phyloP scores from a whole-genome alignment of 192 early-diverging fungal species.

The Umbelopsis sp. region DNA sequence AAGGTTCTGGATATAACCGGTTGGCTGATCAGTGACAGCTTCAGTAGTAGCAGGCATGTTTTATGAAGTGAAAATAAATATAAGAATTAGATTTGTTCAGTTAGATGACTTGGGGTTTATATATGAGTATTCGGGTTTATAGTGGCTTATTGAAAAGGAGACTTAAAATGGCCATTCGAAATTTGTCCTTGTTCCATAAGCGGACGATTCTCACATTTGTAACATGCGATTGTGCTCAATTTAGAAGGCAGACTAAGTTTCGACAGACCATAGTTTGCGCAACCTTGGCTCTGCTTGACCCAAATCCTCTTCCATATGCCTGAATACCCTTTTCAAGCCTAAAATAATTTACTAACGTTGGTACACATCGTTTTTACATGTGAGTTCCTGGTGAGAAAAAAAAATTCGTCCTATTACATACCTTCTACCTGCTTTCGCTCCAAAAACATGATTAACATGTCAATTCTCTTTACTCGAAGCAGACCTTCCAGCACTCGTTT shows the following conservation, averaged over 20 bases:
- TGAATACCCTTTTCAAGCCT: constrained; percentile 23
- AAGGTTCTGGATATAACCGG: constrained; percentile 32
- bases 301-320: constrained; percentile 18
- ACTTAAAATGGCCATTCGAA: background rate
- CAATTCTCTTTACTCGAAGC: constrained; percentile 30
- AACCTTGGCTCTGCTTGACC: constrained; percentile 1
- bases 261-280: constrained; percentile 1
- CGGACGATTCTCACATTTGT: constrained; percentile 21
- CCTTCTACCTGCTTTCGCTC: constrained; percentile 28
- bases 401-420: constrained; percentile 4
- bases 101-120: background rate
- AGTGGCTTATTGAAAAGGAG: constrained; percentile 6
- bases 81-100: background rate
- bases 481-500: constrained; percentile 25
- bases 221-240: constrained; percentile 17
- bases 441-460: constrained; percentile 39
- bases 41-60: constrained; percentile 18
- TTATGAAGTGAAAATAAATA: background rate
- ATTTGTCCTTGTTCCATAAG: constrained; percentile 18
- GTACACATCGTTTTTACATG: background rate
- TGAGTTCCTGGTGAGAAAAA: constrained; percentile 16
- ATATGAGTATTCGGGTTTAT: background rate
- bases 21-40: background rate
- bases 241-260: constrained; percentile 11
- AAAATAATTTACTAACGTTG: constrained; percentile 20